These are phyloP conservation scores for Aspergillus asperescens DNA, from an alignment of 495 filamentous ascomycete species.

Conservation along the genomic window DNA sequence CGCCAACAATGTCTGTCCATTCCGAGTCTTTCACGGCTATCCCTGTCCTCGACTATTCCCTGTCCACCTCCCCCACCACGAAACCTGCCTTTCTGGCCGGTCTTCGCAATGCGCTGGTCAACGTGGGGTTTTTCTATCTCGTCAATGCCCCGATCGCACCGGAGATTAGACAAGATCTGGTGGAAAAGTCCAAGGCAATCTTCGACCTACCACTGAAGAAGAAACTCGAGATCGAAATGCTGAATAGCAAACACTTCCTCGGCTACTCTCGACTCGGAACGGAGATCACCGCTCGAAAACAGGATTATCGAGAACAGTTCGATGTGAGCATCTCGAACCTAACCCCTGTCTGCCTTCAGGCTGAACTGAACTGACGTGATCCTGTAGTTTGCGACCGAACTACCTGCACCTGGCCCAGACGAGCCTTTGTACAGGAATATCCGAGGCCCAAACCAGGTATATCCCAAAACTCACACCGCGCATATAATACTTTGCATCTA, in stretches of 20 bases:
- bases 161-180: slow-evolving; percentile 60
- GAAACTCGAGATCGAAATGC: slow-evolving; percentile 86
- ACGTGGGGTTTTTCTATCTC: slow-evolving; percentile 92
- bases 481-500: not conserved
- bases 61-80: slow-evolving; percentile 55
- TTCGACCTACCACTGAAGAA: slow-evolving; percentile 80
- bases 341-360: not conserved
- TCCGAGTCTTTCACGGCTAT: slow-evolving; percentile 58
- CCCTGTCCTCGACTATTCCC: slow-evolving; percentile 74
- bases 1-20: not conserved
- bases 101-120: slow-evolving; percentile 74
- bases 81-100: slow-evolving; percentile 68
- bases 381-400: slow-evolving; percentile 51
- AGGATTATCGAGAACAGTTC: slow-evolving; percentile 71
- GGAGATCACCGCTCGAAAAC: slow-evolving; percentile 41
- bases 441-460: slow-evolving; percentile 66
- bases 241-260: slow-evolving; percentile 63
- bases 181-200: slow-evolving; percentile 62
- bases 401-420: slow-evolving; percentile 55
- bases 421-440: slow-evolving; percentile 77
- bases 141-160: slow-evolving; percentile 73
- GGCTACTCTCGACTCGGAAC: slow-evolving; percentile 47
- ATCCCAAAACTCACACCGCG: not conserved
- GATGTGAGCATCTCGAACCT: slow-evolving; percentile 57
- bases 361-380: not conserved